Base-by-base conservation (phyloP, 2,329 filamentous ascomycete species). In the Didymella segeticola region DNA sequence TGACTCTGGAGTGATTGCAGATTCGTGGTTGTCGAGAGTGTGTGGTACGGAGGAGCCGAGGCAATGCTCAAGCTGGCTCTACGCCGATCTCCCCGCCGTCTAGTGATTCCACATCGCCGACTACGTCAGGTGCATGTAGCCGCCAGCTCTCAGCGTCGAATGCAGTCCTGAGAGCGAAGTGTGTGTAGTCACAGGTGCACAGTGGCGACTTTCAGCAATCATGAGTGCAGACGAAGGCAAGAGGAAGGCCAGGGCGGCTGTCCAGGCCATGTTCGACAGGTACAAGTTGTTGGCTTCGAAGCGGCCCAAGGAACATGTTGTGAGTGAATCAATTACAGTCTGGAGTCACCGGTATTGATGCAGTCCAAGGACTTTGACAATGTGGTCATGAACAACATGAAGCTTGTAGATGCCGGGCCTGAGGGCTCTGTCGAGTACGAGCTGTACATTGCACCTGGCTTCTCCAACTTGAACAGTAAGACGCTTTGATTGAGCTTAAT, bases 391-490 rank as follows among this genome's bases (percentile, higher is more conserved):
- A 53, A 70, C 5, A 68, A 66, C 25, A 43, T 75, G 59, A 69
- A 72, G 47, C 54, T 76, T 14, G 54, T 75, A 31, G 72, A 76
- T 55, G 74, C 74, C 9, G 66, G 66, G 2, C 57, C 69, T 0
- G 68, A 75, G 34, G 74, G 74, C 14, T 72, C 66, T 2, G 71
- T 72, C 4, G 55, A 57, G 7, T 77, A 66, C 51, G 68, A 76
- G 42, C 57, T 77, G 11, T 60, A 57, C 49, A 73, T 77, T 15
- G 58, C 63, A 7, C 63, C 70, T 20, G 67, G 67, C 29, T 75
- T 72, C 47, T 74, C 72, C n/a, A 77, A 77, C 38, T 51, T 77
- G 34, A 77, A 76, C 56, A 66, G 73, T 74, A 69, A n/a, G 50
- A 26, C 5, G 3, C 9, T n/a, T 6, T 5, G 22, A 5, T 26